phyloP scores from a whole-genome alignment of 2,329 filamentous ascomycete genomes.

The Neophaeococcomyces mojaviensis region DNA sequence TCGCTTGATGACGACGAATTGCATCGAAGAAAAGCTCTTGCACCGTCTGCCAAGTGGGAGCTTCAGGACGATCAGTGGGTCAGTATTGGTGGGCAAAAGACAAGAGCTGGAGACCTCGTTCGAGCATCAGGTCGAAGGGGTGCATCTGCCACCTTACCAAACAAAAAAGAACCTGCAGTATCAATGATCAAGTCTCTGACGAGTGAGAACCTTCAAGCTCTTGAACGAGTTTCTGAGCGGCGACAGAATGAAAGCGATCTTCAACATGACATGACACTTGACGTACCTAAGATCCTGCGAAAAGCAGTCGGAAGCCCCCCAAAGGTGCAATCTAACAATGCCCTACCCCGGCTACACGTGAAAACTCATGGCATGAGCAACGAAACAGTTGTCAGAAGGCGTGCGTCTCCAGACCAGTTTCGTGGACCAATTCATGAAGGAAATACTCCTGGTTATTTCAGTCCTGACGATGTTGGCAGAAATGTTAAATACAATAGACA shows the following conservation, averaged over 20 bases:
- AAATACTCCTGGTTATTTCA: slow-evolving; percentile 26
- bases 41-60: slow-evolving; percentile 26
- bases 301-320: slow-evolving; percentile 21
- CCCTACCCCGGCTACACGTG: background rate
- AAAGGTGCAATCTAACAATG: background rate
- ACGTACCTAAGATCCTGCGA: slow-evolving; percentile 6
- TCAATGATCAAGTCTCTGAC: background rate
- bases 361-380: slow-evolving; percentile 4
- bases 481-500: no score
- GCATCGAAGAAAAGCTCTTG: slow-evolving; percentile 10
- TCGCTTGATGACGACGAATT: slow-evolving; percentile 17
- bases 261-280: background rate
- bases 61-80: slow-evolving; percentile 32
- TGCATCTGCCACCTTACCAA: background rate
- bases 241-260: background rate
- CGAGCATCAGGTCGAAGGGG: background rate
- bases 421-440: slow-evolving; percentile 4
- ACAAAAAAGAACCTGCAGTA: background rate
- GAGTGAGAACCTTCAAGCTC: slow-evolving; percentile 2
- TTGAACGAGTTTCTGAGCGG: background rate
- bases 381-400: slow-evolving; percentile 18
- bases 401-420: slow-evolving; percentile 5
- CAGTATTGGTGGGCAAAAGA: slow-evolving; percentile 20
- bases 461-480: slow-evolving; percentile 33
- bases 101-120: background rate